phyloP scores from a whole-genome alignment of 495 filamentous ascomycete species.

The Penicillium cinerascens region DNA sequence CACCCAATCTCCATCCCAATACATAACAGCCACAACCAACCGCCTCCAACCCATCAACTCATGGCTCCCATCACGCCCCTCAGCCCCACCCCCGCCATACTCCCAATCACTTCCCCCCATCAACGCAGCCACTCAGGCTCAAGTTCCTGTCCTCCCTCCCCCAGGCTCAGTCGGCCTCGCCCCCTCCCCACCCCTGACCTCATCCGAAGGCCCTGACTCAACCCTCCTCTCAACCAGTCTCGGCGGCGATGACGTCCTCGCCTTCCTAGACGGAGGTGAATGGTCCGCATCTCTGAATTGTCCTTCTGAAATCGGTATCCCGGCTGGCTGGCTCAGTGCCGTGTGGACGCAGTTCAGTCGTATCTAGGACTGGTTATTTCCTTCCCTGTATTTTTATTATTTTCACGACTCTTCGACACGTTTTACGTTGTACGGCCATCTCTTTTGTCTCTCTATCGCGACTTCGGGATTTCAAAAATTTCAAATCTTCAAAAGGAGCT shows the following conservation, averaged over 20 bases:
- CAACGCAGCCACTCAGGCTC: slow-evolving; percentile 29
- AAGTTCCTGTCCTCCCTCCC: slow-evolving; percentile 33
- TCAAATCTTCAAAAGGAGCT: no score
- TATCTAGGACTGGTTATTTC: slow-evolving; percentile 16
- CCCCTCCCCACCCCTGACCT: slow-evolving; percentile 37
- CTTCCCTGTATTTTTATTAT: slow-evolving; percentile 21
- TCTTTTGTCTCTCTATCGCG: slow-evolving; percentile 9
- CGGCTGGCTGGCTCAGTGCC: slow-evolving; percentile 40
- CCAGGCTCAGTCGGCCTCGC: slow-evolving; percentile 35
- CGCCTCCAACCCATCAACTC: slow-evolving; percentile 43
- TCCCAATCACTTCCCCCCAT: slow-evolving; percentile 42
- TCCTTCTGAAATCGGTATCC: slow-evolving; percentile 35
- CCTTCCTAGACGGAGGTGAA: slow-evolving; percentile 47
- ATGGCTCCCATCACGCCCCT: slow-evolving; percentile 36
- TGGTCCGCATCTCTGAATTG: slow-evolving; percentile 27
- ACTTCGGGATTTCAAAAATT: no score
- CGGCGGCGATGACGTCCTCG: slow-evolving; percentile 46
- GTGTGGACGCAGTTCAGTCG: slow-evolving; percentile 39
- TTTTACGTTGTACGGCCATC: slow-evolving; percentile 17
- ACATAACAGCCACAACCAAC: slow-evolving; percentile 29
- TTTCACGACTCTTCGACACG: slow-evolving; percentile 19
- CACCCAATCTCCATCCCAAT: slow-evolving; percentile 33
- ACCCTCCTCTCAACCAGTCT: slow-evolving; percentile 36
- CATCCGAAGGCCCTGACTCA: slow-evolving; percentile 28
- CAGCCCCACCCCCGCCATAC: slow-evolving; percentile 37